Evolutionary conservation across 176 grass and related monocot species (phyloP), one percentile per base, ranked within the genome.

Genomic region (Aegilops longissima): DNA sequence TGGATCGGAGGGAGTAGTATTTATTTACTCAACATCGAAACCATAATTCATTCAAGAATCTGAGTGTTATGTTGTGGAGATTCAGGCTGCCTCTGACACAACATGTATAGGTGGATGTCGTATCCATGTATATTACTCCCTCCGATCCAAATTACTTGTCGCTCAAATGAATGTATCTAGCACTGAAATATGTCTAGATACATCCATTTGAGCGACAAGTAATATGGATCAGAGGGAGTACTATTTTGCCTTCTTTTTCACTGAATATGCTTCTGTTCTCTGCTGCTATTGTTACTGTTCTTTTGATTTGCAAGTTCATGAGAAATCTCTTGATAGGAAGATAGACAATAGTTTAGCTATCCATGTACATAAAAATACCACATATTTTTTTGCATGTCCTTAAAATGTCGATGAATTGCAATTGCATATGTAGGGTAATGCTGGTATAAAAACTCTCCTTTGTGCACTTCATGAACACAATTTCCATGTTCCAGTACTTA

Each of bases 261-360:
- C 6, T 75, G 23, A 75, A 51, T 31, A 85, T 76, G 25, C 38
- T 49, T 17, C 38, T 47, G 6, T 73, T 10, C 23, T 34, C 1
- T 47, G 38, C 14, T 81, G 14, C 40, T 80, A 64, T 31, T 40
- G 10, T 42, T 80, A 17, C 8, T 23, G 18, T 69, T 82, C 62
- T 39, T 23, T 35, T 52, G 34, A 9, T 21, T 67, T 59, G 47
- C 62, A 29, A 29, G 68, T 73, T 40, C 24, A 61, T 61, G 51
- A 61, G 34, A 73, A 42, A 72, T 82, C 6, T 58, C 6, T 54
- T 82, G 66, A 69, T 54, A 10, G 47, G 66, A 56, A 4, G 45
- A 70, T 81, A 34, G 63, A 42, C 51, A n/a, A 69, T 66, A 64
- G 49, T 17, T 52, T 52, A 52, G 49, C 38, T 66, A 82, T 70